Percentiles rank a stretch among this genome's conserved stretches.
Evolutionary conservation across 805 yeast species (phyloP).

Genomic region (Yamadazyma insecticola): DNA sequence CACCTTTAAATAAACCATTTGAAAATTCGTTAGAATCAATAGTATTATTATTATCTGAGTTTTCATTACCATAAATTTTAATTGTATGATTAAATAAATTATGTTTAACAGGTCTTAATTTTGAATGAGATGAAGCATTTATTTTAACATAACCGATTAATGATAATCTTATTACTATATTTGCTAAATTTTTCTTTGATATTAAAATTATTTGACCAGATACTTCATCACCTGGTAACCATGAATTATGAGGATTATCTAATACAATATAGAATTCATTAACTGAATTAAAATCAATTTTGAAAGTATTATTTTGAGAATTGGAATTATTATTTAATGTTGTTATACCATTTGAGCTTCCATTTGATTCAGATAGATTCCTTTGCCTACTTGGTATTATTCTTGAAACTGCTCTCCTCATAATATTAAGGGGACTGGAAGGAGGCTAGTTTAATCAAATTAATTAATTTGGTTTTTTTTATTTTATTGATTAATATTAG

Average conservation of each 20-base stretch:
- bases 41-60: slow-evolving; percentile 12
- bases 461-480: too few relatives aligned
- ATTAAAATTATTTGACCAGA: slow-evolving; percentile 59
- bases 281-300: slow-evolving; percentile 36
- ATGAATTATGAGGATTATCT: slow-evolving; percentile 70
- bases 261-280: slow-evolving; percentile 66
- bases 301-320: too few relatives aligned
- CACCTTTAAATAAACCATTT: slow-evolving; percentile 68
- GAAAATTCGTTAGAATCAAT: slow-evolving; percentile 22
- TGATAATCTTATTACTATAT: slow-evolving; percentile 50
- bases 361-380: slow-evolving; percentile 5
- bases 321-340: too few relatives aligned
- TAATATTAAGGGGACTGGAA: slow-evolving; percentile 11
- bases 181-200: slow-evolving; percentile 50
- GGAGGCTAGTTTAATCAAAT: too few relatives aligned
- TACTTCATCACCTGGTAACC: slow-evolving; percentile 77
- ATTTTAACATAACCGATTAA: slow-evolving; percentile 55
- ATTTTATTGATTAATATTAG: too few relatives aligned
- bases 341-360: background rate
- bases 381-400: slow-evolving; percentile 23
- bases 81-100: slow-evolving; percentile 56
- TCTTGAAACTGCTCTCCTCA: slow-evolving; percentile 51
- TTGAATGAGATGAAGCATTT: slow-evolving; percentile 47
- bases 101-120: slow-evolving; percentile 49
- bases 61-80: slow-evolving; percentile 46